Evolutionary conservation across 495 filamentous ascomycete genomes (phyloP), one percentile per base, ranked within the genome.

Genomic region (Saxophila tyrrhenica): DNA sequence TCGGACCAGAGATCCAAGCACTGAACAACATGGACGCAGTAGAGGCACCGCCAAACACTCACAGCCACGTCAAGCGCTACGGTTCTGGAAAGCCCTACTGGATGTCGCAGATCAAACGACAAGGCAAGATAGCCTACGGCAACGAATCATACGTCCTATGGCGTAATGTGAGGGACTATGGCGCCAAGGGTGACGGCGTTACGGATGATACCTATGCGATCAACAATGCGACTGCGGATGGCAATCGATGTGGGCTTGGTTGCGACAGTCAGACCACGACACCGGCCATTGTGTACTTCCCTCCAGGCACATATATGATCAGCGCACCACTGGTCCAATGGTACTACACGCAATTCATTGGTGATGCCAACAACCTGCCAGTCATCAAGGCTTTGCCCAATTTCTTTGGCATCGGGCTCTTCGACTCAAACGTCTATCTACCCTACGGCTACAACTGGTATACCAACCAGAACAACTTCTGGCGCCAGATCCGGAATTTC

Each of bases 201-300:
- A 87, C 84, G 3, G 89, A 96, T 67, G 89, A 95, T 64, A 91
- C 87, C 1, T 82, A 66, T 17, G 88, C 89, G n/a, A 92, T 95
- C 75, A 94, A 95, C 70, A 69, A 74, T 54, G 90, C 90, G 25
- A 87, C 95, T 56, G 72, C 78, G 10, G 79, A 81, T 44, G 87
- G 87, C 22, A 74, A 76, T 52, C 87, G 90, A 19, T 95, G 90
- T 63, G 86, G 81, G 41, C 64, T 74, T 60, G 77, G 80, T 49
- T 96, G 90, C 65, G 83, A 89, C 55, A 94, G 87, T 8, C 77
- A 78, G n/a, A 95, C 90, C 10, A 78, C 75, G 9, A 79, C 82
- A 9, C 68, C 68, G 1, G 66, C 66, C 8, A 57, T 70, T 35
- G 54, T 70, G 3, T 70, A 67, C 56, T 64, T 70, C 42, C 68